A percentile compares a stretch with the other conserved stretches of the same genome.
phyloP scores from a whole-genome alignment of 208 protist genomes.

The Trypanosoma theileri region DNA sequence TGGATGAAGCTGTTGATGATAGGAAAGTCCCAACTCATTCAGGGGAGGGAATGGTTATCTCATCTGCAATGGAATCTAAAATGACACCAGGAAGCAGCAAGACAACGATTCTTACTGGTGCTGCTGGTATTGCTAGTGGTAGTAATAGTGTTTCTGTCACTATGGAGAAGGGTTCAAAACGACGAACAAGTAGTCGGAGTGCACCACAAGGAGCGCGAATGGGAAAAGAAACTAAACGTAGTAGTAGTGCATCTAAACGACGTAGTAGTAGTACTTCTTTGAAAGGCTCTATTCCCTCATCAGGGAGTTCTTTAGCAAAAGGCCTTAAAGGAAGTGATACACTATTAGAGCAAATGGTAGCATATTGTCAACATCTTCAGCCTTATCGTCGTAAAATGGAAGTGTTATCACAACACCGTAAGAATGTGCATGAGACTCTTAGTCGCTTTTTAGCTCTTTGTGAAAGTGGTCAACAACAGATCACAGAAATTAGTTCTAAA shows the following conservation, averaged over 20 bases:
- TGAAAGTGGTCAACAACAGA: constrained; percentile 11
- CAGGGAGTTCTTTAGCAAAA: not conserved
- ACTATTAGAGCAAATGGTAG: constrained; percentile 35
- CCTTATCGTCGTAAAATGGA: constrained; percentile 56
- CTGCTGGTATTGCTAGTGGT: no score
- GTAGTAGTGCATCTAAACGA: not conserved
- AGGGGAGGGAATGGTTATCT: no score
- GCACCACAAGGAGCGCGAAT: not conserved
- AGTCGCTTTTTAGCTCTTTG: constrained; percentile 37
- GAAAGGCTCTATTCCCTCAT: not conserved
- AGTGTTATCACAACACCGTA: constrained; percentile 38
- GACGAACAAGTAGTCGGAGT: not conserved
- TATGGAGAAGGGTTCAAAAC: no score
- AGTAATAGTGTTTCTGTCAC: no score
- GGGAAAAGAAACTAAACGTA: not conserved
- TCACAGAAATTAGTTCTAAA: constrained; percentile 7
- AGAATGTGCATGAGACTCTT: constrained; percentile 37
- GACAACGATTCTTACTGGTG: no score
- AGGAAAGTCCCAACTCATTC: no score
- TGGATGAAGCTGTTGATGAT: not conserved
- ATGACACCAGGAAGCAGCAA: no score
- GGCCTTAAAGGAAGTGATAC: not conserved
- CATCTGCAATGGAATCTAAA: no score
- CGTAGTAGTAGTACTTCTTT: not conserved
- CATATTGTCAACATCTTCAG: constrained; percentile 65